These are phyloP conservation scores for Pseudonectria buxi DNA, from an alignment of 2,329 filamentous ascomycete genomes.

Conservation along the genomic window DNA sequence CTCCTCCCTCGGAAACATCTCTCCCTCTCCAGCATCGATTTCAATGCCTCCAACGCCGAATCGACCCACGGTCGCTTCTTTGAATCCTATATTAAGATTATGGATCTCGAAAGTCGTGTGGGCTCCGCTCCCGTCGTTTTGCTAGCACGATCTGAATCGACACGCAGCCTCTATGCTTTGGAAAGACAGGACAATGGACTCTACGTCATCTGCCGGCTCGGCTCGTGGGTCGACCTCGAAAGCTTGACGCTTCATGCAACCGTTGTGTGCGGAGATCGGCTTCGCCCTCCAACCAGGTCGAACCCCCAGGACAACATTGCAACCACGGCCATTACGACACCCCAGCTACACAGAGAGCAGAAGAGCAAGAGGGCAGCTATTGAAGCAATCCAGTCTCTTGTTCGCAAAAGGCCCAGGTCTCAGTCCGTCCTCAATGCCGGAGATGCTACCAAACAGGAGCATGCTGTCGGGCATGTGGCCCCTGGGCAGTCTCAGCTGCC, in stretches of 20 bases:
- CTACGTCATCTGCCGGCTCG: conserved; percentile 64
- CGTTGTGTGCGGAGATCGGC: conserved; percentile 24
- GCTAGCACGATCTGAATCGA: conserved; percentile 52
- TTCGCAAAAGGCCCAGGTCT: conserved; percentile 45
- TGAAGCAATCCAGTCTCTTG: conserved; percentile 55
- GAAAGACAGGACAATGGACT: conserved; percentile 56
- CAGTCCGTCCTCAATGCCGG: conserved; percentile 34
- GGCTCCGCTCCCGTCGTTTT: conserved; percentile 49
- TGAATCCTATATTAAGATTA: conserved; percentile 54
- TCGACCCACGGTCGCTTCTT: conserved; percentile 50
- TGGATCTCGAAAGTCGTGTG: conserved; percentile 57
- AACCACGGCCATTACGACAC: conserved; percentile 31
- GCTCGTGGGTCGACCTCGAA: conserved; percentile 56
- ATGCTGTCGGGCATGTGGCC: conserved; percentile 9
- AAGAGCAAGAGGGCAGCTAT: conserved; percentile 54
- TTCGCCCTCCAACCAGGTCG: conserved; percentile 14
- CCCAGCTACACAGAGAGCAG: conserved; percentile 40
- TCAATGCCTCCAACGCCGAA: conserved; percentile 42
- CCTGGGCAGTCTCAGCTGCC: conserved; percentile 13
- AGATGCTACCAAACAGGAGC: conserved; percentile 15
- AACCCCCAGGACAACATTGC: conserved; percentile 15
- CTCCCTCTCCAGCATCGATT: conserved; percentile 55
- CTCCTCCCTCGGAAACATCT: conserved; percentile 55
- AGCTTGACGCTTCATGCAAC: conserved; percentile 46
- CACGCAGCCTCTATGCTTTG: conserved; percentile 51